Base-by-base conservation (phyloP, 306 rosid species). In the Cicer pinnatifidum region DNA sequence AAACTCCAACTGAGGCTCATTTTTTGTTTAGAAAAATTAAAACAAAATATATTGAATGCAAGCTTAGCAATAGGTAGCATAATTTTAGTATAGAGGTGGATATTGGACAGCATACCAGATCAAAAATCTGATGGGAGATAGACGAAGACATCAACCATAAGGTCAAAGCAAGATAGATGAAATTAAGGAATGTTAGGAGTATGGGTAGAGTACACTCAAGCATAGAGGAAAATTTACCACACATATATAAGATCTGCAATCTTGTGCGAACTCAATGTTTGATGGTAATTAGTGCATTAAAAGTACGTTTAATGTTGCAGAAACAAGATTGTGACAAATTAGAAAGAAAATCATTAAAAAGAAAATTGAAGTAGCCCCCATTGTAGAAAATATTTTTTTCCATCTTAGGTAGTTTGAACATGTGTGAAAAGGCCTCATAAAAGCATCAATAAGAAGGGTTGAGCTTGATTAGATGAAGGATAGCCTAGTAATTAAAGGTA, bases 81-180 rank as follows among this genome's bases (percentile, higher is more conserved):
- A 41, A 64, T 15, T 64, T 20, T 16, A 15, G 35, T 40, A 40
- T 64, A 64, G 15, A 64, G 38, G 51, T 41, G 37, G 20, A 40
- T 13, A 39, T 39, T 62, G 28, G n/a, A 62, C 28, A 8, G 48
- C 48, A 62, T 39, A 40, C 48, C 50, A 13, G 12, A 9, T 63
- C 13, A 35, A 11, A 12, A 60, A 44, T 60, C 40, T 61, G 68
- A 38, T 62, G 23, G 68, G n/a, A 63, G 69, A 63, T 63, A 15
- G 51, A 63, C 9, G 6, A 15, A 62, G 68, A 13, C 23, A 6
- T 62, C 48, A 40, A 62, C 48, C 8, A 13, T 8, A 62, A 41
- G 38, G 13, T 62, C 48, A 16, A 13, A 15, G 68, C 33, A 62
- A 13, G 33, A 39, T 62, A 41, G n/a, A 41, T 64, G 13, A 40